Percentiles rank a stretch among this genome's conserved stretches.
These are phyloP conservation scores for Tylopilus sp. DNA, from an alignment of 1,284 basidiomycete species.

Conservation along the genomic window DNA sequence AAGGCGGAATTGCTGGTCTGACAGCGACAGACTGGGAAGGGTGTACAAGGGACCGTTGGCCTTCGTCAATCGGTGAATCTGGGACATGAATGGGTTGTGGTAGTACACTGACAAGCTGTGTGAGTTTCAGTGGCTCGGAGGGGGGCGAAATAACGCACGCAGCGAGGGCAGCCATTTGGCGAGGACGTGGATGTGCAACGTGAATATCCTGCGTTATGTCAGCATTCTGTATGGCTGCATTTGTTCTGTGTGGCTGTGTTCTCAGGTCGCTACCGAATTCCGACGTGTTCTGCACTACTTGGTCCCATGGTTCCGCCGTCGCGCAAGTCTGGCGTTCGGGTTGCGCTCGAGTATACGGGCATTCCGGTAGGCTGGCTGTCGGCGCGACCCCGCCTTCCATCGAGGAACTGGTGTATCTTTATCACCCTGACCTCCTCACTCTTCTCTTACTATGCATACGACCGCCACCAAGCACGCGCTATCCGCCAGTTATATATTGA, in stretches of 20 bases:
- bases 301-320: slow-evolving; percentile 24
- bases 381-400: slow-evolving; percentile 81
- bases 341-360: slow-evolving; percentile 67
- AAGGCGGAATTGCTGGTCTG: slow-evolving; percentile 71
- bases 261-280: slow-evolving; percentile 34
- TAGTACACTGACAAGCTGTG: slow-evolving; percentile 55
- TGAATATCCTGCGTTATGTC: slow-evolving; percentile 24
- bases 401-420: slow-evolving; percentile 94
- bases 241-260: slow-evolving; percentile 37
- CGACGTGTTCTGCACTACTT: slow-evolving; percentile 23
- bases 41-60: slow-evolving; percentile 49
- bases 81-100: slow-evolving; percentile 70
- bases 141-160: slow-evolving; percentile 53
- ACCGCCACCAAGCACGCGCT: slow-evolving; percentile 77
- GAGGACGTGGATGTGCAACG: slow-evolving; percentile 12
- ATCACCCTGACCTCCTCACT: slow-evolving; percentile 75
- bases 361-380: slow-evolving; percentile 77
- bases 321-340: slow-evolving; percentile 58
- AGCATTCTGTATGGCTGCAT: slow-evolving; percentile 35
- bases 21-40: slow-evolving; percentile 58
- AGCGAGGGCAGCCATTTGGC: slow-evolving; percentile 63
- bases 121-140: slow-evolving; percentile 3
- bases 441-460: slow-evolving; percentile 81
- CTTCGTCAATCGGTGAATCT: slow-evolving; percentile 60
- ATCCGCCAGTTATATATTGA: slow-evolving; percentile 83